Percentiles rank a stretch among this genome's conserved stretches.
These are phyloP conservation scores for Acanthamoeba castellanii DNA, from an alignment of 208 protist species.

Conservation along the genomic window DNA sequence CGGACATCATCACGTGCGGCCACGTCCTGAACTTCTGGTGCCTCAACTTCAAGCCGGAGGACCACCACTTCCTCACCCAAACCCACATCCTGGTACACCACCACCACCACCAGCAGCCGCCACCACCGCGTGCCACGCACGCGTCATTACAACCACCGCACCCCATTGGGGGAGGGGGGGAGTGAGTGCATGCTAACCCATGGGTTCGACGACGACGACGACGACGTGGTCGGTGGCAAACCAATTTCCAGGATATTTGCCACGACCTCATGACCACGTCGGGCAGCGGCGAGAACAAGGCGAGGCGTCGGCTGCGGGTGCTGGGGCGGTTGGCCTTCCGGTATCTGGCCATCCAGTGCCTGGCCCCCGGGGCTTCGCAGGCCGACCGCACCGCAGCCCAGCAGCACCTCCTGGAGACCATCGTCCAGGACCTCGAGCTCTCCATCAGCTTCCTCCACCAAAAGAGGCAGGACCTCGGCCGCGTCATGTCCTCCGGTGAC, in stretches of 20 bases:
- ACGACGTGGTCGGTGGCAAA: not conserved
- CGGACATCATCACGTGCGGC: not conserved
- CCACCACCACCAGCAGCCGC: no score
- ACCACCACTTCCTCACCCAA: conserved; percentile 3
- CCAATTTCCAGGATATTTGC: not conserved
- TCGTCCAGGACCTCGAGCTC: not conserved
- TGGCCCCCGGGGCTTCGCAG: not conserved
- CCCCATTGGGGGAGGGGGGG: no score
- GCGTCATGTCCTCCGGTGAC: not conserved
- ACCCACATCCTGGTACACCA: not conserved
- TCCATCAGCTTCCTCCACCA: conserved; percentile 14
- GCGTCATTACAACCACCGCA: no score
- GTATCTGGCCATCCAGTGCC: conserved; percentile 17
- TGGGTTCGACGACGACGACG: no score
- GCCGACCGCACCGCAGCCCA: not conserved
- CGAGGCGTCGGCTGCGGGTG: not conserved
- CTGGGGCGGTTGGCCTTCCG: conserved; percentile 29
- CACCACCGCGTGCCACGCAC: no score
- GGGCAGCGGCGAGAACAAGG: not conserved
- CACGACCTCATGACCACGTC: not conserved
- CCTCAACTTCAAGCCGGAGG: conserved; percentile 51
- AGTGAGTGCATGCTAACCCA: no score
- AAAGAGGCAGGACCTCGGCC: conserved; percentile 16
- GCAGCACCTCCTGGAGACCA: conserved; percentile 1
- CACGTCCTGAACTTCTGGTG: conserved; percentile 10